A percentile compares a stretch with the other conserved stretches of the same genome.
Evolutionary conservation across 2,329 filamentous ascomycete species (phyloP).

Genomic region (Colletotrichum kahawae): DNA sequence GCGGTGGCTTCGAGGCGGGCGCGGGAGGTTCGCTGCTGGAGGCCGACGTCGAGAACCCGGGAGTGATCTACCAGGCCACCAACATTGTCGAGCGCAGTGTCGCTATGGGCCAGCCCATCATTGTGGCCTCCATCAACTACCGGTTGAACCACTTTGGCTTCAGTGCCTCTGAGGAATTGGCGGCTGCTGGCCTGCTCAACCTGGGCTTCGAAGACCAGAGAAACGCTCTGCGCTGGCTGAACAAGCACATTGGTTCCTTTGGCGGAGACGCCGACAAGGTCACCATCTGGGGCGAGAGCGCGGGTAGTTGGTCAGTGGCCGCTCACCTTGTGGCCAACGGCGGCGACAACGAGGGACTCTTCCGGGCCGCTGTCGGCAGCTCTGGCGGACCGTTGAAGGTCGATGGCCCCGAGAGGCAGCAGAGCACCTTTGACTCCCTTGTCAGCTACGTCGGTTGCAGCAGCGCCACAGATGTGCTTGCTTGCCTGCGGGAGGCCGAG

Average conservation of each 20-base stretch:
- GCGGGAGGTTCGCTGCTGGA: neutral
- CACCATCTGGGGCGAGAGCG: neutral
- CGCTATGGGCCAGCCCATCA: slow-evolving; percentile 12
- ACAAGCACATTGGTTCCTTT: neutral
- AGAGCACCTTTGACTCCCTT: neutral
- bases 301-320: neutral
- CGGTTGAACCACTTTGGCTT: neutral
- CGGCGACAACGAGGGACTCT: neutral
- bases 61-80: neutral
- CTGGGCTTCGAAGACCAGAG: neutral
- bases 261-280: neutral
- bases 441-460: neutral
- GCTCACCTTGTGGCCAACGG: neutral
- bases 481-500: neutral
- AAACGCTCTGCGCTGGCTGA: neutral
- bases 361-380: neutral
- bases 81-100: neutral
- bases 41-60: neutral
- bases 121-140: slow-evolving; percentile 35
- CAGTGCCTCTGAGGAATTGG: neutral
- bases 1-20: slow-evolving; percentile 18
- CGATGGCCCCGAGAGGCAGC: neutral
- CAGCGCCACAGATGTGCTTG: neutral
- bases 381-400: neutral
- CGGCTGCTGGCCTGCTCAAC: neutral